phyloP scores from a whole-genome alignment of 495 filamentous ascomycete genomes.

The Rusavskia elegans region DNA sequence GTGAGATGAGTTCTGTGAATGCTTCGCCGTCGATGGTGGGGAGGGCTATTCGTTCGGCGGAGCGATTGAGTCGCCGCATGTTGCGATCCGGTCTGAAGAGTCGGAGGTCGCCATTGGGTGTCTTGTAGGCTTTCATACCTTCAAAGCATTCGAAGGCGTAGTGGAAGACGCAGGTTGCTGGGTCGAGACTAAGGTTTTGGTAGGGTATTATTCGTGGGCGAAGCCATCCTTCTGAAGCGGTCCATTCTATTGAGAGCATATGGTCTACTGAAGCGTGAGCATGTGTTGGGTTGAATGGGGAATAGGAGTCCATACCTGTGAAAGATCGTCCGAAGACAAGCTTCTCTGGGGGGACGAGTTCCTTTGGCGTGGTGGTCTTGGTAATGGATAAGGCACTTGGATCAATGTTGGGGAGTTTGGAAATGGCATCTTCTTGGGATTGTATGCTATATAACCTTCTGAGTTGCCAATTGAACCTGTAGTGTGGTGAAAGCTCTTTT shows the following conservation, averaged over 20 bases:
- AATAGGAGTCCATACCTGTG: slow-evolving; percentile 41
- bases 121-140: slow-evolving; percentile 97
- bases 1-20: slow-evolving; percentile 63
- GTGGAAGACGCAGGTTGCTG: slow-evolving; percentile 93
- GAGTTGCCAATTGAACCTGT: slow-evolving; percentile 18
- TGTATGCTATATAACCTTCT: slow-evolving; percentile 44
- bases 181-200: slow-evolving; percentile 91
- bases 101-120: slow-evolving; percentile 53
- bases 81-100: slow-evolving; percentile 95
- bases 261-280: slow-evolving; percentile 46
- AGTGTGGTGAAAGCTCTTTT: slow-evolving; percentile 14
- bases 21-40: slow-evolving; percentile 60
- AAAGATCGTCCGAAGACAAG: slow-evolving; percentile 80
- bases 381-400: slow-evolving; percentile 57
- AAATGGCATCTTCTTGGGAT: slow-evolving; percentile 32
- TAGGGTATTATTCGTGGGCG: slow-evolving; percentile 73
- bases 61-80: slow-evolving; percentile 85
- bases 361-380: slow-evolving; percentile 60
- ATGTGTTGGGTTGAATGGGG: not conserved
- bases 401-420: slow-evolving; percentile 49
- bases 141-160: slow-evolving; percentile 97
- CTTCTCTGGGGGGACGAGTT: slow-evolving; percentile 52
- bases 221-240: slow-evolving; percentile 63
- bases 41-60: slow-evolving; percentile 75
- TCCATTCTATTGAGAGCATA: slow-evolving; percentile 95